Evolutionary conservation across 2,329 filamentous ascomycete species (phyloP), one percentile per base, ranked within the genome.

Genomic region (Penicillium psychrosexuale): DNA sequence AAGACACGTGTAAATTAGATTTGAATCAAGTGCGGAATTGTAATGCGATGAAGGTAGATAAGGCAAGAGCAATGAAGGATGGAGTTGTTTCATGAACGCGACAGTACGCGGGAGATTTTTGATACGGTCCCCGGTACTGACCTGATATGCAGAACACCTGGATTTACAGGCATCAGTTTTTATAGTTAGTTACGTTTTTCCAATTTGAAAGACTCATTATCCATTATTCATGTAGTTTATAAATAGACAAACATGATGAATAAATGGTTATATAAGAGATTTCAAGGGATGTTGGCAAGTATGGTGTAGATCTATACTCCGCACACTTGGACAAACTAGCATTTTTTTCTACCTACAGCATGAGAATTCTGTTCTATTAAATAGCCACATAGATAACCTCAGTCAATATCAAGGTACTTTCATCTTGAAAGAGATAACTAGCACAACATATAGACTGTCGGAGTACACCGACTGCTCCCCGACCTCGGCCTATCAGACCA

Each of bases 31-130:
- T 12, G 28, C 39, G 19, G 43, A 60, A 62, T 59, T 49, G 45
- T 47, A 50, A 61, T 57, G 56, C 61, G 49, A 57, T 46, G 19
- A 17, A 24, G n/a, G n/a, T 42, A 19, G n/a, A 42, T 6, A 39
- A 24, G 51, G 45, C 24, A 27, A 45, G 22, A 44, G 31, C 39
- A 22, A 51, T 40, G 44, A 36, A 30, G 37, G 46, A 34, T 39
- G 46, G 22, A 48, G 28, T 42, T 50, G 49, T 19, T 38, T 30
- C 47, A 30, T 28, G 48, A 52, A 51, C 49, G 59, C 46, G 56
- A 72, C 70, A 69, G 30, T 47, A 71, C 68, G 68, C 68, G 69
- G 69, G 70, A 67, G 66, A 69, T 71, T 71, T 67, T 67, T 62
- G 65, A 65, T 66, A 58, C 57, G 61, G 55, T 63, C 8, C 38